Evolutionary conservation across 352 stramenopile genomes (phyloP).

Genomic region (Pythium aphanidermatum): DNA sequence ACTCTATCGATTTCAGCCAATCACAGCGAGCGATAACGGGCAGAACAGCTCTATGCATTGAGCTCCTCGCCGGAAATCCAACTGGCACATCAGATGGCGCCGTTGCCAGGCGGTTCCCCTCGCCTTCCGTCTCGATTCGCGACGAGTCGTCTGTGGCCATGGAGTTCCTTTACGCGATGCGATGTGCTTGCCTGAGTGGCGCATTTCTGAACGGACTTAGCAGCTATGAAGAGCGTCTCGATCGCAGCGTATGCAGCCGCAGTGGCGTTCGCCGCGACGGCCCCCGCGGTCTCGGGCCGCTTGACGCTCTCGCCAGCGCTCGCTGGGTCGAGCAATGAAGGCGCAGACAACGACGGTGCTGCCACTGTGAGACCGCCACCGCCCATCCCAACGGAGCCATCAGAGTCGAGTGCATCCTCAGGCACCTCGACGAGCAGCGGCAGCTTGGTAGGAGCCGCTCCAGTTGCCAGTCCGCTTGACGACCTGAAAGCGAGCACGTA

Average conservation of each 20-base stretch:
- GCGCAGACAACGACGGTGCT: neutral
- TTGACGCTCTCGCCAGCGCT: neutral
- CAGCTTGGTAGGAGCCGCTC: neutral
- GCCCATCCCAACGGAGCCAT: conserved; percentile 2
- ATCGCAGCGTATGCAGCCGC: conserved; percentile 2
- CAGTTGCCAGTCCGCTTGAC: conserved; percentile 12
- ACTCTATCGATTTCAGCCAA: neutral
- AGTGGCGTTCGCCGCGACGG: neutral
- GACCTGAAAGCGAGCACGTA: conserved; percentile 15
- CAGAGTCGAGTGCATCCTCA: too few relatives aligned
- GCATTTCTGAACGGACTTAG: too few relatives aligned
- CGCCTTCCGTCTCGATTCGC: too few relatives aligned
- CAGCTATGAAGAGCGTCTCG: too few relatives aligned
- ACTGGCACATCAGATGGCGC: too few relatives aligned
- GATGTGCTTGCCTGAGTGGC: too few relatives aligned
- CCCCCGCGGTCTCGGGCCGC: neutral
- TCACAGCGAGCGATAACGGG: neutral
- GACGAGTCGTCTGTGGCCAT: too few relatives aligned
- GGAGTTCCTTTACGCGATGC: too few relatives aligned
- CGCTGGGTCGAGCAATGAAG: neutral
- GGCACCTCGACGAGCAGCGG: neutral
- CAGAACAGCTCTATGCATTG: too few relatives aligned
- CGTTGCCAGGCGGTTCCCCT: too few relatives aligned
- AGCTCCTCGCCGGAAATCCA: too few relatives aligned
- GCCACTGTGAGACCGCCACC: neutral